Evolutionary conservation across 2,329 filamentous ascomycete genomes (phyloP), one percentile per base, ranked within the genome.

Genomic region (Cryphonectria carpinicola): DNA sequence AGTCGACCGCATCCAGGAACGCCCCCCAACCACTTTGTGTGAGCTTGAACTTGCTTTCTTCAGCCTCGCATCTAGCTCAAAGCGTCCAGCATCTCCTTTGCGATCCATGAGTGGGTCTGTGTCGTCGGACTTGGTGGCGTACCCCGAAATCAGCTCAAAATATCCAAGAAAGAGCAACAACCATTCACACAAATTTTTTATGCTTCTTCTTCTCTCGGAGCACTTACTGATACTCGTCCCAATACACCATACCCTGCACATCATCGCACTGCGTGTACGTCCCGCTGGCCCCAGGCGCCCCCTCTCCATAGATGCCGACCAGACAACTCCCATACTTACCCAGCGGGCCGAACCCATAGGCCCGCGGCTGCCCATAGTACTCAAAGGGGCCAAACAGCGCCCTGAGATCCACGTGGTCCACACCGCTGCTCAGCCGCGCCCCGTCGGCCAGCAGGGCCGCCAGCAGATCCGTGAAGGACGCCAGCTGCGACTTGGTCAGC

Each of bases 291-390:
- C 58, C 58, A 35, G 65, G 37, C 8, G 37, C 65, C 7, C 32
- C 65, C 37, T 66, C 65, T 37, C 65, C 49, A 66, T 66, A 66
- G 22, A 32, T 39, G 8, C 65, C 65, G 35, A 66, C 65, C 49
- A 66, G 49, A 66, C 65, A 66, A 35, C 52, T 66, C 13, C 65
- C 65, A 46, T 66, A 66, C 52, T 66, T 66, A 43, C 65, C 65
- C 52, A 66, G 35, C 13, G 65, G 49, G n/a, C 35, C 37, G 2
- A 66, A 37, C 1, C 65, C 65, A 25, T 66, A 66, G 22, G 17
- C 11, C 28, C 22, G 28, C 65, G 65, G 65, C 65, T 58, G 49
- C 19, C 22, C 65, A 43, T 39, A 66, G 35, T 66, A 66, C 65
- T 66, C 65, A 25, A 66, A 60, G 11, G 54, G 17, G 46, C 32